These are phyloP conservation scores for Eucalyptus erythrocorys DNA, from an alignment of 345 rosid species.

Conservation along the genomic window DNA sequence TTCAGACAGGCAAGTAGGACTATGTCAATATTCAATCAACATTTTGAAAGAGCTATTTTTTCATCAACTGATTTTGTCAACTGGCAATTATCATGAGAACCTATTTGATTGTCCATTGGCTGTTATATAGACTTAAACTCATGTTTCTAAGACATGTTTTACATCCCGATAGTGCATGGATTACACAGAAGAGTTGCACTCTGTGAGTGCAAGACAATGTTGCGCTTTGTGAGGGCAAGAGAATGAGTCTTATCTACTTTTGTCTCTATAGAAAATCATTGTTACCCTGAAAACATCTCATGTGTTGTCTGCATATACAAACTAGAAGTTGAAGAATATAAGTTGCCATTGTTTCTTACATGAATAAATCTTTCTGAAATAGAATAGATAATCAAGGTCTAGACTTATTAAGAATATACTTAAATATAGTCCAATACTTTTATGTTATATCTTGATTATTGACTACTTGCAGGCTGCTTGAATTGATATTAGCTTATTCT, in stretches of 20 bases:
- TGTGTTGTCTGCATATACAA: background rate
- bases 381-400: background rate
- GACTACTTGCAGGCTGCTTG: background rate
- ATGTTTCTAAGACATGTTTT: background rate
- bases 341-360: background rate
- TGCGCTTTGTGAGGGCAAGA: background rate
- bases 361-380: background rate
- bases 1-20: conserved; percentile 44
- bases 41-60: background rate
- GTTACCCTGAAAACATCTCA: background rate
- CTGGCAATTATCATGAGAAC: background rate
- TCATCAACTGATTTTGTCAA: background rate
- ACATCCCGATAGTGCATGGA: background rate
- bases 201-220: background rate
- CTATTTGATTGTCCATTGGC: background rate
- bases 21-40: background rate
- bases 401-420: background rate
- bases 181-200: background rate
- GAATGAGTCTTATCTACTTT: background rate
- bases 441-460: background rate
- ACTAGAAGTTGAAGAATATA: background rate
- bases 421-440: background rate
- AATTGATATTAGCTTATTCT: background rate
- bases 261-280: background rate
- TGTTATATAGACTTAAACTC: background rate